A percentile compares a stretch with the other conserved stretches of the same genome.
Evolutionary conservation across 2,329 filamentous ascomycete species (phyloP).

Genomic region (Fusarium irregulare): DNA sequence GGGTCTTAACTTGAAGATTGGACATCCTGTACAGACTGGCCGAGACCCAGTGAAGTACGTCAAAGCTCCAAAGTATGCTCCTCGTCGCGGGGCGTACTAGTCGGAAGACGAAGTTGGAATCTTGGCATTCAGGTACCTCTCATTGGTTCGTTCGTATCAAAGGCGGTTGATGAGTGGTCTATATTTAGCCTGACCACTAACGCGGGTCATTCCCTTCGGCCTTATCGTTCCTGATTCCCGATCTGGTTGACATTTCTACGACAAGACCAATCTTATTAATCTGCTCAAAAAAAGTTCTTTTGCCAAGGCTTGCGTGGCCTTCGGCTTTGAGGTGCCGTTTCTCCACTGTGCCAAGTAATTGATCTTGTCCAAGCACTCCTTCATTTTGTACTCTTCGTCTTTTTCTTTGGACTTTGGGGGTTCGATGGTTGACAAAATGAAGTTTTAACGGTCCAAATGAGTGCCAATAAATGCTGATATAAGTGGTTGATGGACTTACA

Average conservation of each 20-base stretch:
- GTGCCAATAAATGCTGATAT: not conserved
- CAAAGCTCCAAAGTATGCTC: constrained; percentile 58
- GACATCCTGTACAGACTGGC: constrained; percentile 63
- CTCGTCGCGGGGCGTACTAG: constrained; percentile 64
- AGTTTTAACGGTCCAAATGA: fast-evolving
- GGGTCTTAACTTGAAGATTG: constrained; percentile 61
- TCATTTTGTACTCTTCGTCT: no score
- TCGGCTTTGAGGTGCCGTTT: constrained; percentile 32
- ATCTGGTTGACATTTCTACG: not conserved
- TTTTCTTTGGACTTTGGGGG: no score
- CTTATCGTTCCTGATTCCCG: not conserved
- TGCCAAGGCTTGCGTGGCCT: constrained; percentile 25
- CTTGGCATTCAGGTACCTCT: not conserved
- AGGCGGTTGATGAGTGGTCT: not conserved
- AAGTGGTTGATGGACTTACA: not conserved
- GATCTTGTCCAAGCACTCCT: not conserved
- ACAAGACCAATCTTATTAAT: not conserved
- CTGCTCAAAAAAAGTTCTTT: not conserved
- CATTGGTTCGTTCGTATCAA: constrained; percentile 9
- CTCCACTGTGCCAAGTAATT: constrained; percentile 33
- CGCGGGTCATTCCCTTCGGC: not conserved
- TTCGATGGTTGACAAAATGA: fast-evolving
- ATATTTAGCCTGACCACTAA: constrained; percentile 7
- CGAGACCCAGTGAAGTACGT: constrained; percentile 59
- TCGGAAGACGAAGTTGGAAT: not conserved